These are phyloP conservation scores for Lodderomyces orthopsilosis DNA, from an alignment of 1,139 yeast genomes.

Conservation along the genomic window DNA sequence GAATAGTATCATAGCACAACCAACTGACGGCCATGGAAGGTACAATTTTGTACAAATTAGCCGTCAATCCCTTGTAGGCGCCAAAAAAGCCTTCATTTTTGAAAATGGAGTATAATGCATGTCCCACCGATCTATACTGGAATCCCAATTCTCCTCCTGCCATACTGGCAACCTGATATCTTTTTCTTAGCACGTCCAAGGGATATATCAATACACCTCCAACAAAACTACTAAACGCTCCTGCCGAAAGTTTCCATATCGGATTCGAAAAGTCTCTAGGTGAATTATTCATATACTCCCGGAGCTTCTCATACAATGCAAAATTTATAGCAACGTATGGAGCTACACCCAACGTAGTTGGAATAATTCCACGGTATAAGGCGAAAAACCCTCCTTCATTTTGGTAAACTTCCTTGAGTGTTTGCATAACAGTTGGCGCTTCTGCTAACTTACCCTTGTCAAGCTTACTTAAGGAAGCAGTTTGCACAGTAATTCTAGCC, in stretches of 20 bases:
- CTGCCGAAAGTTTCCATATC: conserved; percentile 64
- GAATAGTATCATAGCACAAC: conserved; percentile 75
- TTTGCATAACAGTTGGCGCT: conserved; percentile 69
- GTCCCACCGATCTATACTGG: conserved; percentile 66
- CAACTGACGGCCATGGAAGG: conserved; percentile 96
- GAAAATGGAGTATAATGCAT: conserved; percentile 69
- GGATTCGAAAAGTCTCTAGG: conserved; percentile 42
- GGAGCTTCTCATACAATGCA: conserved; percentile 79
- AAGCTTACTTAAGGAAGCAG: conserved; percentile 66
- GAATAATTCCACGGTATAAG: conserved; percentile 79
- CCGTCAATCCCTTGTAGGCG: conserved; percentile 82
- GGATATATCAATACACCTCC: conserved; percentile 93
- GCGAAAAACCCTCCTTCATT: conserved; percentile 83
- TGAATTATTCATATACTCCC: conserved; percentile 52
- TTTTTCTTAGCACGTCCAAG: conserved; percentile 78
- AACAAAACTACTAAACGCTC: conserved; percentile 64
- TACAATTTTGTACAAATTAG: conserved; percentile 85
- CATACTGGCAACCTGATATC: conserved; percentile 91
- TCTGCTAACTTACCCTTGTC: conserved; percentile 41
- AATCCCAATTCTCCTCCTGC: conserved; percentile 77
- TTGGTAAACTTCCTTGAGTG: conserved; percentile 56
- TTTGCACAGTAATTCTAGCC: conserved; percentile 84
- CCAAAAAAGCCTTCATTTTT: conserved; percentile 75
- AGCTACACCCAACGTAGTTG: conserved; percentile 91
- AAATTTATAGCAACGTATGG: conserved; percentile 95